Conservation (phyloP, 2,329 filamentous ascomycete species). For the Cordyceps farinosa region DNA sequence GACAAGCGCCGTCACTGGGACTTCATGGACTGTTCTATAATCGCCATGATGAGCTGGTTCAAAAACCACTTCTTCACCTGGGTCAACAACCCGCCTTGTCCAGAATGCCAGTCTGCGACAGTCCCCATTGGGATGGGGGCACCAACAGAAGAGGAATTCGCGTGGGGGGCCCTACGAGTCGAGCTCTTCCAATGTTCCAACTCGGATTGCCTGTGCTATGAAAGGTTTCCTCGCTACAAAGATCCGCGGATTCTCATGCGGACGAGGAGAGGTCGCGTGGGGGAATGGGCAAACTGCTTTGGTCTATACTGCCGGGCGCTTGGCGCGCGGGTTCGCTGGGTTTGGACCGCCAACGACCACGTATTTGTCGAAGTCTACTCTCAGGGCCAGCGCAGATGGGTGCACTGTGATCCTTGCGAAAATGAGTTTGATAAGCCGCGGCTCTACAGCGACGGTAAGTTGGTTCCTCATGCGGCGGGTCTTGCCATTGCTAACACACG, state of each 20-base stretch:
- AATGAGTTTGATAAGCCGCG: slow-evolving; percentile 92
- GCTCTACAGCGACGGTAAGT: slow-evolving; percentile 75
- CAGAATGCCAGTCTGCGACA: slow-evolving; percentile 76
- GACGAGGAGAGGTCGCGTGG: slow-evolving; percentile 78
- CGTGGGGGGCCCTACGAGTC: background rate
- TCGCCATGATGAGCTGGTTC: slow-evolving; percentile 87
- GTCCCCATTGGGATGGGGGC: slow-evolving; percentile 77
- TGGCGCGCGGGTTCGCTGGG: slow-evolving; percentile 87
- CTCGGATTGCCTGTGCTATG: slow-evolving; percentile 73
- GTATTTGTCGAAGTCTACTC: slow-evolving; percentile 98
- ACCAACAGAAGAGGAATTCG: slow-evolving; percentile 70
- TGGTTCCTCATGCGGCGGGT: too few species aligned
- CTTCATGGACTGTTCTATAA: slow-evolving; percentile 94
- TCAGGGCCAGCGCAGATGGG: slow-evolving; percentile 85
- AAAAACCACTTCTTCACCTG: slow-evolving; percentile 92
- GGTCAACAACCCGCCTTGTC: slow-evolving; percentile 92
- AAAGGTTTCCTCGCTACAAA: slow-evolving; percentile 89
- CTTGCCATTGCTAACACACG: background rate
- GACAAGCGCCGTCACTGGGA: slow-evolving; percentile 84
- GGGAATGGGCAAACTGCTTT: slow-evolving; percentile 98
- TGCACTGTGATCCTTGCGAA: slow-evolving; percentile 92
- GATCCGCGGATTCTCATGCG: slow-evolving; percentile 91
- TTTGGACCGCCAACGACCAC: slow-evolving; percentile 97
- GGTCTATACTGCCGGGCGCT: slow-evolving; percentile 95
- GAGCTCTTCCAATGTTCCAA: background rate